Percentiles rank a stretch among this genome's conserved stretches.
Evolutionary conservation across 1,139 yeast genomes (phyloP).

Genomic region (Candida tetrigidarum): DNA sequence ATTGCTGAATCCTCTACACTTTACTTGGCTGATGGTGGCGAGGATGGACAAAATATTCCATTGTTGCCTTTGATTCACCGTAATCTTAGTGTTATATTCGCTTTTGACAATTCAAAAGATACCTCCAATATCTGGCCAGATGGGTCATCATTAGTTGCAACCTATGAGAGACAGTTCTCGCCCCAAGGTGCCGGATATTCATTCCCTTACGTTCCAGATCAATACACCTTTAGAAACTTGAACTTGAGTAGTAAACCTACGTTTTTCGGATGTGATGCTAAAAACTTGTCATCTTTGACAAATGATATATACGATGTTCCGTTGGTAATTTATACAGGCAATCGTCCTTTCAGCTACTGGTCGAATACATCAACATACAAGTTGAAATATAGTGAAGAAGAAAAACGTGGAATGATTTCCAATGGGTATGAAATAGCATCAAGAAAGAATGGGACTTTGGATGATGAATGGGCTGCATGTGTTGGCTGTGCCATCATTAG

Average conservation of each 20-base stretch:
- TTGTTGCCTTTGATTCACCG: conserved; percentile 31
- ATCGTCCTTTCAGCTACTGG: conserved; percentile 42
- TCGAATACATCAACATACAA: conserved; percentile 43
- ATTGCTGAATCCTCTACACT: conserved; percentile 24
- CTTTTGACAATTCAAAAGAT: conserved; percentile 36
- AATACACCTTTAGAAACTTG: conserved; percentile 32
- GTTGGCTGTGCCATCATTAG: conserved; percentile 49
- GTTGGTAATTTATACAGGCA: conserved; percentile 41
- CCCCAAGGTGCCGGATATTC: conserved; percentile 31
- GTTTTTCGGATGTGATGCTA: conserved; percentile 49
- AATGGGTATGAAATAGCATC: conserved; percentile 43
- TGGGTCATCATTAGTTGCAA: conserved; percentile 36
- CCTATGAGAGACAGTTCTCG: conserved; percentile 38
- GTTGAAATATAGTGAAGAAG: conserved; percentile 35
- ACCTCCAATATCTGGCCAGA: conserved; percentile 34
- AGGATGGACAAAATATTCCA: conserved; percentile 35
- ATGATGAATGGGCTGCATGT: conserved; percentile 43
- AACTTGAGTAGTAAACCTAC: conserved; percentile 47
- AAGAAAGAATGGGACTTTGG: conserved; percentile 37
- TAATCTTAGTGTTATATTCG: conserved; percentile 31
- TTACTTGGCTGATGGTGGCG: conserved; percentile 36
- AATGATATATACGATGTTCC: conserved; percentile 43
- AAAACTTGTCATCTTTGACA: conserved; percentile 37
- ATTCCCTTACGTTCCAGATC: conserved; percentile 43
- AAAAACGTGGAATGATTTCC: conserved; percentile 40